phyloP scores from a whole-genome alignment of 2,329 filamentous ascomycete genomes.

The Colletotrichum sp. region DNA sequence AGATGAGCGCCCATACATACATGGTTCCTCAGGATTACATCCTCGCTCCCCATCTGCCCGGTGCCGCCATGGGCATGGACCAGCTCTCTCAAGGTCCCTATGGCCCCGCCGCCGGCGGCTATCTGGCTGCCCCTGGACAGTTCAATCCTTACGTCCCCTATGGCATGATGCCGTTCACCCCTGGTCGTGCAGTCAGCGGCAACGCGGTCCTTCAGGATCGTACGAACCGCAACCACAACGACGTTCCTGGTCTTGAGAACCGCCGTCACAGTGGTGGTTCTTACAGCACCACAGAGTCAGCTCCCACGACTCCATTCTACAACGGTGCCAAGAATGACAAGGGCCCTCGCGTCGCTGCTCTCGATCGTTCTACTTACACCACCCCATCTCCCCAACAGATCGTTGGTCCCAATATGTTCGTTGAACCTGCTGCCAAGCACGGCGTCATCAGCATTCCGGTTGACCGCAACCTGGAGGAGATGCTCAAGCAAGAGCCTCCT shows the following conservation, averaged over 20 bases:
- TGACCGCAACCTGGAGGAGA: conserved; percentile 63
- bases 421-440: conserved; percentile 47
- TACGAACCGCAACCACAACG: conserved; percentile 51
- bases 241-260: conserved; percentile 68
- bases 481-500: conserved; percentile 77
- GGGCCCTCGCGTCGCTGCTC: conserved; percentile 61
- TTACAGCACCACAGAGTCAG: conserved; percentile 72
- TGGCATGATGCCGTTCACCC: conserved; percentile 55
- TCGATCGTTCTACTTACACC: conserved; percentile 70
- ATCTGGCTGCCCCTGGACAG: conserved; percentile 37
- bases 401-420: conserved; percentile 43
- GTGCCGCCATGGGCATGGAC: conserved; percentile 36
- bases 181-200: conserved; percentile 45
- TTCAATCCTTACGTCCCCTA: conserved; percentile 37
- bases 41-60: conserved; percentile 36
- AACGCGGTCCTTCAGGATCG: conserved; percentile 46
- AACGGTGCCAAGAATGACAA: conserved; percentile 64
- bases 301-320: conserved; percentile 70
- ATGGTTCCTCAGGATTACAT: conserved; percentile 43
- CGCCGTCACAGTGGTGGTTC: conserved; percentile 59
- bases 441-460: conserved; percentile 35
- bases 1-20: conserved; percentile 39
- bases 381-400: conserved; percentile 71
- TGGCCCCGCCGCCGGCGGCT: conserved; percentile 39
- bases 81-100: conserved; percentile 33